Evolutionary conservation across 2,329 filamentous ascomycete species (phyloP).

Genomic region (Fusarium kyushuense): DNA sequence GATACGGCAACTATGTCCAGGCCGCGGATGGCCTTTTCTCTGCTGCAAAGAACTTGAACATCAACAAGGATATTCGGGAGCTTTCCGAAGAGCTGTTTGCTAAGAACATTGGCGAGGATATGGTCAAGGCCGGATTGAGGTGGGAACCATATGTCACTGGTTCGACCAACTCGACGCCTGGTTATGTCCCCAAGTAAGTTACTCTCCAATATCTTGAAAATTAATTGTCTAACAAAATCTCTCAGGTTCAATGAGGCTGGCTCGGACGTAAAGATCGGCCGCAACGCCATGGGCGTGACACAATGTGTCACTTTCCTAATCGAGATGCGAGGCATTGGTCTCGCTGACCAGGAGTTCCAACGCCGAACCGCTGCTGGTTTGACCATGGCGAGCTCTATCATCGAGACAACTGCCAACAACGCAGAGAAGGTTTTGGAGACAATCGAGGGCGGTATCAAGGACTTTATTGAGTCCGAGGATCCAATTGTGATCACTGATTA

Average conservation of each 20-base stretch:
- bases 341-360: constrained; percentile 50
- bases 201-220: fast-evolving
- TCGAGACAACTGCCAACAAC: constrained; percentile 49
- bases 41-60: constrained; percentile 53
- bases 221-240: fast-evolving
- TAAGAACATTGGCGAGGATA: constrained; percentile 45
- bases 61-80: constrained; percentile 47
- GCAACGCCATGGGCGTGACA: constrained; percentile 48
- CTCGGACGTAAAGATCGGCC: constrained; percentile 49
- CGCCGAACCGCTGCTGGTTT: constrained; percentile 48
- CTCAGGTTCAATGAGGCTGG: constrained; percentile 47
- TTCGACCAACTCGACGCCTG: constrained; percentile 23
- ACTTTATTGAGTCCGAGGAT: constrained; percentile 47
- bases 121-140: constrained; percentile 47
- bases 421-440: constrained; percentile 46
- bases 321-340: constrained; percentile 50
- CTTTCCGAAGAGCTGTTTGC: constrained; percentile 49
- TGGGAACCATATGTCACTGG: constrained; percentile 50
- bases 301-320: constrained; percentile 50
- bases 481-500: constrained; percentile 50
- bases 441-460: constrained; percentile 42
- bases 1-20: constrained; percentile 43
- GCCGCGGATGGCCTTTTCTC: constrained; percentile 50
- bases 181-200: constrained; percentile 28
- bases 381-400: constrained; percentile 45